Conservation (phyloP, 441 rosid species). For the Geranium incanum region DNA sequence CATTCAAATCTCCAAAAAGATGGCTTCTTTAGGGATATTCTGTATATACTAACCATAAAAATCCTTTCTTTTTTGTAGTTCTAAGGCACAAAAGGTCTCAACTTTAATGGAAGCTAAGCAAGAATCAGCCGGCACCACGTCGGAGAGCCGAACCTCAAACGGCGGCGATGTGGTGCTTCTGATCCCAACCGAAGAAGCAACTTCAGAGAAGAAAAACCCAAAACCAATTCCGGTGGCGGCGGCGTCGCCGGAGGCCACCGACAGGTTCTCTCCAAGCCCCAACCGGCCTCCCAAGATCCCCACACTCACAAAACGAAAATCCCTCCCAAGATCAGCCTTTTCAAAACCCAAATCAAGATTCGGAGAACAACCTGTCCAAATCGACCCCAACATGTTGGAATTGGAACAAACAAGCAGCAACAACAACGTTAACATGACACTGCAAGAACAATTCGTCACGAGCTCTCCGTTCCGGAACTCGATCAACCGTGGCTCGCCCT, state of each 20-base stretch:
- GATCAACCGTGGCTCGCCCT: slow-evolving; percentile 38
- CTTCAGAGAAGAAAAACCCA: too few species aligned
- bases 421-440: slow-evolving; percentile 9
- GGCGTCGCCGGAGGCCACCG: slow-evolving; percentile 38
- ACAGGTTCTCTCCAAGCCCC: slow-evolving; percentile 31
- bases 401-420: too few species aligned
- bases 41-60: too few species aligned
- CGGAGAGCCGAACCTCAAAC: too few species aligned
- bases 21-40: too few species aligned
- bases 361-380: slow-evolving; percentile 41
- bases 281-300: slow-evolving; percentile 60
- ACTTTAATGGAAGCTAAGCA: too few species aligned
- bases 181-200: background rate
- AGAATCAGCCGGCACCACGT: too few species aligned
- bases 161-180: too few species aligned
- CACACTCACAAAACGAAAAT: slow-evolving; percentile 32
- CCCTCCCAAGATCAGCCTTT: slow-evolving; percentile 47
- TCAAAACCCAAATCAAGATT: slow-evolving; percentile 81
- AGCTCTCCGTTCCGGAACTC: slow-evolving; percentile 36
- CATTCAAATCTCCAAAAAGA: too few species aligned
- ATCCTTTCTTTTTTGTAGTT: too few species aligned
- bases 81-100: too few species aligned
- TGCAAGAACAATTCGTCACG: slow-evolving; percentile 31
- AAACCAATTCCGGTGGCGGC: slow-evolving; percentile 24
- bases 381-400: slow-evolving; percentile 32